Evolutionary conservation across 2,329 filamentous ascomycete genomes (phyloP).

Genomic region (Geosmithia morbida): DNA sequence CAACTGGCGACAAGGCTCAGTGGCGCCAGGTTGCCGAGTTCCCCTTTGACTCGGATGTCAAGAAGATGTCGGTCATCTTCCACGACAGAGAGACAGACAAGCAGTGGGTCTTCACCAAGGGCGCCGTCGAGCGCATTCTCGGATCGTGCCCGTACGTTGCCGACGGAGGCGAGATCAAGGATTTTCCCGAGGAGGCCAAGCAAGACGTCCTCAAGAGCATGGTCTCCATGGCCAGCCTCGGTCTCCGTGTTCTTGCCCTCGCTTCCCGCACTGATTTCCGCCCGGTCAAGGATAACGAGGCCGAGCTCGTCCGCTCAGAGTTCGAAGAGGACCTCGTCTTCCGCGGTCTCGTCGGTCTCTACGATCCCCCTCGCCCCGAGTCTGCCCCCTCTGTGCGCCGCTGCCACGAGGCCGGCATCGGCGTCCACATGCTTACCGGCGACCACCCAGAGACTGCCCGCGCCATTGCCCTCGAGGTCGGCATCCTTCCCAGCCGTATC

Average conservation of each 20-base stretch:
- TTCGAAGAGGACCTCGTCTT: constrained; percentile 49
- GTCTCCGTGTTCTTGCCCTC: constrained; percentile 54
- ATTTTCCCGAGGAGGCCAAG: constrained; percentile 37
- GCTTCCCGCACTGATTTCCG: constrained; percentile 20
- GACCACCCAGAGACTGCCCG: constrained; percentile 52
- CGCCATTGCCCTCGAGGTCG: constrained; percentile 49
- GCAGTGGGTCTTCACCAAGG: constrained; percentile 38
- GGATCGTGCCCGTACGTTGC: constrained; percentile 42
- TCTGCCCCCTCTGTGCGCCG: constrained; percentile 42
- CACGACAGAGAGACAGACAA: constrained; percentile 12
- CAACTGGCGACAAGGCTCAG: constrained; percentile 7
- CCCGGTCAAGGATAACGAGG: constrained; percentile 19
- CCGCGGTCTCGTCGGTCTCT: constrained; percentile 57
- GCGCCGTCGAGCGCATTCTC: constrained; percentile 54
- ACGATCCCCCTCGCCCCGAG: constrained; percentile 56
- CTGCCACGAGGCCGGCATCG: constrained; percentile 47
- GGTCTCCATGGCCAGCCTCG: constrained; percentile 50
- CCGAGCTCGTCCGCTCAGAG: constrained; percentile 41
- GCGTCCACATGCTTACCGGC: constrained; percentile 57
- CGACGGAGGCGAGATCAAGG: constrained; percentile 20
- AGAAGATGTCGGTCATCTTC: constrained; percentile 44
- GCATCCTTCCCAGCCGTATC: constrained; percentile 41
- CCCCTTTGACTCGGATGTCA: constrained; percentile 42
- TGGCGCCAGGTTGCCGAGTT: constrained; percentile 34
- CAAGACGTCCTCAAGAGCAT: constrained; percentile 50